A percentile compares a stretch with the other conserved stretches of the same genome.
Evolutionary conservation across 225 moss, liverwort and hornwort species (phyloP).

Genomic region (Asterella californica): DNA sequence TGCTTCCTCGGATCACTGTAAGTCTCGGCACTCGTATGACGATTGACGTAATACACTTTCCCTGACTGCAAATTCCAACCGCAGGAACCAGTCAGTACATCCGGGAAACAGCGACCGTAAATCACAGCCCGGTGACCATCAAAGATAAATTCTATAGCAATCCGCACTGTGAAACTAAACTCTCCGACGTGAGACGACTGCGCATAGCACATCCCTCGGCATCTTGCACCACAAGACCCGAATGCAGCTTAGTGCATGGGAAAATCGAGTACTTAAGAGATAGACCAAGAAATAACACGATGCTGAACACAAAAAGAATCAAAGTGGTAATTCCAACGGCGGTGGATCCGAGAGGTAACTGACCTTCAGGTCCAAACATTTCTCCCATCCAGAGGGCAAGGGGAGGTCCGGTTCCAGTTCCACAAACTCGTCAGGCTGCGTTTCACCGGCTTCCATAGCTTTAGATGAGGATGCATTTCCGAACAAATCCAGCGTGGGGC

Average conservation of each 20-base stretch:
- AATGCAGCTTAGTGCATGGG: too few relatives aligned
- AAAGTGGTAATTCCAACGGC: neutral
- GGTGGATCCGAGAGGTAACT: neutral
- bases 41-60: constrained; percentile 59
- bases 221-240: neutral
- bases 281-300: neutral
- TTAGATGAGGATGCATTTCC: constrained; percentile 16
- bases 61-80: constrained; percentile 37
- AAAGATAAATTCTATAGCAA: neutral
- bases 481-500: constrained; percentile 51
- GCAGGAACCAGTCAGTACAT: neutral
- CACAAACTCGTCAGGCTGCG: constrained; percentile 46
- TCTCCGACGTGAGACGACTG: neutral
- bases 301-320: neutral
- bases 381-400: constrained; percentile 58
- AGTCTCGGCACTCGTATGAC: constrained; percentile 36
- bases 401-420: constrained; percentile 67
- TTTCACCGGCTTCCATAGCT: constrained; percentile 25
- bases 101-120: neutral
- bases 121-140: neutral
- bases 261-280: neutral
- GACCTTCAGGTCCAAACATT: constrained; percentile 71
- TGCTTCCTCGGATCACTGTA: constrained; percentile 41
- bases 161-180: neutral
- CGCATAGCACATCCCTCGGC: neutral